Base-by-base conservation (phyloP, 208 protist genomes). In the Acanthamoeba castellanii region DNA sequence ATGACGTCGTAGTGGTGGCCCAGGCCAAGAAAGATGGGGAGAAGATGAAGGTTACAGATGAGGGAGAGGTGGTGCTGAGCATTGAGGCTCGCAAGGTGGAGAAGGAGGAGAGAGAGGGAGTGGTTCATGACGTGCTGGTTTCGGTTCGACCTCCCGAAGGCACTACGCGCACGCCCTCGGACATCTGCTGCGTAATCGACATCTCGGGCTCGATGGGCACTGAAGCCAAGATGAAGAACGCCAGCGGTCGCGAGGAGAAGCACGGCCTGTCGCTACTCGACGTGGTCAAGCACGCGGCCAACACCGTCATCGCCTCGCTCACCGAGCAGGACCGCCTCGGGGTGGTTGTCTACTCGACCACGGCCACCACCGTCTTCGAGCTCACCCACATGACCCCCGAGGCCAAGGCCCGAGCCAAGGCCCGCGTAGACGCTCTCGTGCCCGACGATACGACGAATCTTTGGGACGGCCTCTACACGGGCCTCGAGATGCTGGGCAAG, bases 211-310 rank as follows among this genome's bases (percentile, higher is more conserved):
- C 96, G 25, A 97, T 97, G 96, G 76, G 70, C 32, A 66, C 78
- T 1, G 96, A 96, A 20, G 96, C 94, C 16, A 55, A 27, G 25
- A 32, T 95, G 32, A 64, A 94, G 34, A 57, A 96, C 27, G 42
- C 42, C 68, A 50, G 95, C 27, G 94, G 72, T 9, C 25, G 37
- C 14, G 78, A 92, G 55, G 96, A 97, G 94, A 55, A 57, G 42
- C 74, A 97, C 87, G 96, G 96, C 27, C 94, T 97, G 2, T 94
- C 97, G 16, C 52, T 85, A 68, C 91, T 97, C 13, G 96, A 98
- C 91, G 57, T 97, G 16, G 96, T 98, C 5, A 98, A 97, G 37
- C 97, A 97, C 66, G 90, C 97, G 16, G 72, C 97, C 11, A 92
- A 91, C 47, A 97, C 97, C 27, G 47, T 97, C 42, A 95, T 97